phyloP scores from a whole-genome alignment of 2,329 filamentous ascomycete species.

The Aureobasidium sp. region DNA sequence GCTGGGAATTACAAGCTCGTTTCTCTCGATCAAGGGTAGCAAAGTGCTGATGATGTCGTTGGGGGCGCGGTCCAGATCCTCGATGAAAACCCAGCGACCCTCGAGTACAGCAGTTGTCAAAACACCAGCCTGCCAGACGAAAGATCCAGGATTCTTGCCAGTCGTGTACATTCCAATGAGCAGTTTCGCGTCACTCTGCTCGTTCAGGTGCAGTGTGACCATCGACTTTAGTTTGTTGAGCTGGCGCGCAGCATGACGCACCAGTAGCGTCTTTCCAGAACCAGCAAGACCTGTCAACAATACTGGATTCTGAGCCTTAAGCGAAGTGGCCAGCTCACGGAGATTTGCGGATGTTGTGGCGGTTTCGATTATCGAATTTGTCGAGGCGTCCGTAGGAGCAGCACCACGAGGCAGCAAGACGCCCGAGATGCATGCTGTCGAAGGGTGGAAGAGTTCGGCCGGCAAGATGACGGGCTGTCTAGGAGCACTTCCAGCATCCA shows the following conservation, averaged over 20 bases:
- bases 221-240: constrained; percentile 74
- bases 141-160: constrained; percentile 78
- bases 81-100: constrained; percentile 93
- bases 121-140: constrained; percentile 86
- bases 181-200: constrained; percentile 96
- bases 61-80: constrained; percentile 91
- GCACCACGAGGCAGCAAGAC: constrained; percentile 59
- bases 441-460: constrained; percentile 20
- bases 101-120: constrained; percentile 89
- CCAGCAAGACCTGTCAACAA: constrained; percentile 77
- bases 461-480: constrained; percentile 15
- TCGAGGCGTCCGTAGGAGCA: constrained; percentile 26
- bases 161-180: constrained; percentile 91
- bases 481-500: constrained; percentile 1
- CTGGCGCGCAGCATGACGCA: constrained; percentile 72
- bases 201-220: constrained; percentile 92
- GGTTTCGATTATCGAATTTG: constrained; percentile 57
- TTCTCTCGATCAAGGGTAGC: constrained; percentile 82
- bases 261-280: constrained; percentile 81
- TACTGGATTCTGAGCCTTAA: constrained; percentile 64
- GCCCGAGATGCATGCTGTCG: constrained; percentile 57
- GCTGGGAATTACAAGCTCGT: constrained; percentile 84
- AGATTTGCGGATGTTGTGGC: constrained; percentile 67
- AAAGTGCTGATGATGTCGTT: constrained; percentile 92
- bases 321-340: constrained; percentile 56